Conservation (phyloP, 495 filamentous ascomycete species). For the Aspergillus carlsbadensis region DNA sequence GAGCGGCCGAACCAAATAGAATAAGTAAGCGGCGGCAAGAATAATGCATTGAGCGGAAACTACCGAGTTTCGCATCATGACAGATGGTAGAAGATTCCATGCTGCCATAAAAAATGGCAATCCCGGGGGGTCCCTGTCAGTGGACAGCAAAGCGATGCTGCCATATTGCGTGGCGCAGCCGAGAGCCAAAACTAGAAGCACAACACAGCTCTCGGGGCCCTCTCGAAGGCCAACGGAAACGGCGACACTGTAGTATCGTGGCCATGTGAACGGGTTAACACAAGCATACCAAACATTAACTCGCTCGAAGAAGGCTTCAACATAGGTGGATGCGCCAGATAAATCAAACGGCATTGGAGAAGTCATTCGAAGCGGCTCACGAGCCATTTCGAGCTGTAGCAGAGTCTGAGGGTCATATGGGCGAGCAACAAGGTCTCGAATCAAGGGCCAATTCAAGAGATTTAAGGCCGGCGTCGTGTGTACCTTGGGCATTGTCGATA, state of each 20-base stretch:
- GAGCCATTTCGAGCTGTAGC: constrained; percentile 77
- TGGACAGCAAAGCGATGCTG: constrained; percentile 70
- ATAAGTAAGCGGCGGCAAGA: constrained; percentile 74
- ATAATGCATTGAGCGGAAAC: constrained; percentile 76
- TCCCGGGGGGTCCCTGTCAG: constrained; percentile 72
- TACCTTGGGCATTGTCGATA: constrained; percentile 80
- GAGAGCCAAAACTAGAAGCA: constrained; percentile 74
- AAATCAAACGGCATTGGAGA: constrained; percentile 65
- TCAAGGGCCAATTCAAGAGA: constrained; percentile 77
- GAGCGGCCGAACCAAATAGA: constrained; percentile 76
- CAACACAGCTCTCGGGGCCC: constrained; percentile 78
- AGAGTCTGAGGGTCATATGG: constrained; percentile 77
- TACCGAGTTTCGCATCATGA: constrained; percentile 78
- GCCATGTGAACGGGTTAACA: constrained; percentile 81
- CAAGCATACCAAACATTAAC: constrained; percentile 85
- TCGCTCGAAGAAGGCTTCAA: constrained; percentile 73
- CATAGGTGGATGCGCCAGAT: constrained; percentile 70
- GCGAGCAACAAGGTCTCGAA: constrained; percentile 70
- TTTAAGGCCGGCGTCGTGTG: constrained; percentile 79
- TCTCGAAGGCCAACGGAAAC: constrained; percentile 70
- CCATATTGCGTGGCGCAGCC: constrained; percentile 69
- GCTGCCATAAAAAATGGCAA: constrained; percentile 77
- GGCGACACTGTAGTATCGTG: constrained; percentile 69
- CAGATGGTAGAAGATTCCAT: constrained; percentile 70
- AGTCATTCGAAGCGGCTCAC: constrained; percentile 63